A percentile compares a stretch with the other conserved stretches of the same genome.
Evolutionary conservation across 768 basidiomycete species (phyloP).

Genomic region (Pluteus cervinus): DNA sequence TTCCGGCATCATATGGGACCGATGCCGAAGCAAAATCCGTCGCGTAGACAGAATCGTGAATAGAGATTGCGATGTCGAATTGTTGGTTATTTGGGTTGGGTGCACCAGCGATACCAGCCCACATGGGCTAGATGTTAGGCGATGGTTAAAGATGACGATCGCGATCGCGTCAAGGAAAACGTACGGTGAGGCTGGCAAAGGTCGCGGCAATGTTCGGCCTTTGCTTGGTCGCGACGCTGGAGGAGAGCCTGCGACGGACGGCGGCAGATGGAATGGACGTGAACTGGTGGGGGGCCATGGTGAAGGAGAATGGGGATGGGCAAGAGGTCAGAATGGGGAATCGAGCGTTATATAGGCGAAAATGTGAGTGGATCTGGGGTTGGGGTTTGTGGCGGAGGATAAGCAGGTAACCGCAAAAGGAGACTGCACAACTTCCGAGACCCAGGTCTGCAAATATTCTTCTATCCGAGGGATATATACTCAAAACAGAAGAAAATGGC

Average conservation of each 20-base stretch:
- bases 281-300: constrained; percentile 54
- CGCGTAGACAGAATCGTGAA: constrained; percentile 82
- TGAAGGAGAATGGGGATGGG: constrained; percentile 20
- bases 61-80: constrained; percentile 70
- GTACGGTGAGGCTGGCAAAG: constrained; percentile 63
- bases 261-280: constrained; percentile 59
- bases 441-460: too few relatives aligned
- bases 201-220: constrained; percentile 50
- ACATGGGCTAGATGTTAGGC: constrained; percentile 60
- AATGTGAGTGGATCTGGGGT: too few relatives aligned
- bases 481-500: too few relatives aligned
- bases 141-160: constrained; percentile 12
- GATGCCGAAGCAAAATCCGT: constrained; percentile 65
- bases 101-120: constrained; percentile 73
- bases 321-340: constrained; percentile 26
- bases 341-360: constrained; percentile 20
- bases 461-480: too few relatives aligned
- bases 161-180: constrained; percentile 21
- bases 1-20: constrained; percentile 45
- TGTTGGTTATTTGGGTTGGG: constrained; percentile 52
- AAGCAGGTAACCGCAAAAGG: constrained; percentile 17
- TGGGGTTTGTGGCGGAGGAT: constrained; percentile 12
- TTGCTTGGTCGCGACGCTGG: constrained; percentile 33
- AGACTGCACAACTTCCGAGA: too few relatives aligned
- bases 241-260: constrained; percentile 65